These are phyloP conservation scores for Rhodotorula diobovata DNA, from an alignment of 768 basidiomycete species.

Conservation along the genomic window DNA sequence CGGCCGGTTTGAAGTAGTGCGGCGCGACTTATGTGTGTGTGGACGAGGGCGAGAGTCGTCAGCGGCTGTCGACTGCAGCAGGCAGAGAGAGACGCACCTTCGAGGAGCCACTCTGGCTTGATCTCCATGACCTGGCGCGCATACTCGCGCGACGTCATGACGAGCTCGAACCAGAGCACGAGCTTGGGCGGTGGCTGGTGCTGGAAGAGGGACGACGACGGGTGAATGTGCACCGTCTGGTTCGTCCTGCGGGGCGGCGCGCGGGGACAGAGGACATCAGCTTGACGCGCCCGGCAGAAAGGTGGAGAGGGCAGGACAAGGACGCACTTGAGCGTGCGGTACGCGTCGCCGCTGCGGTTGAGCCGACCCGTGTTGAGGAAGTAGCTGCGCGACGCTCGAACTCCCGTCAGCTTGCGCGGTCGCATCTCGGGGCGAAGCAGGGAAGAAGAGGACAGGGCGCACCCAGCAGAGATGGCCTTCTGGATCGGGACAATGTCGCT, in stretches of 20 bases:
- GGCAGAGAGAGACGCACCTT: conserved; percentile 57
- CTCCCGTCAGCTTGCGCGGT: neutral
- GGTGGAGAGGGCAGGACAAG: neutral
- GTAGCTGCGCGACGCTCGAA: conserved; percentile 4
- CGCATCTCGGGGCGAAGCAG: neutral
- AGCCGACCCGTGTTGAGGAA: conserved; percentile 64
- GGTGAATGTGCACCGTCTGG: conserved; percentile 95
- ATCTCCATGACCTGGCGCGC: conserved; percentile 98
- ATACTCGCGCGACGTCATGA: conserved; percentile 96
- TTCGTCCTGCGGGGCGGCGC: conserved; percentile 47
- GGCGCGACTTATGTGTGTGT: conserved; percentile 92
- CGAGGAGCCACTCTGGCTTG: conserved; percentile 87
- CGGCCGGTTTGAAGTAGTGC: conserved; percentile 77
- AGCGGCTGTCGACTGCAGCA: neutral
- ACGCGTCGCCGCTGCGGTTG: conserved; percentile 93
- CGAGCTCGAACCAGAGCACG: conserved; percentile 90
- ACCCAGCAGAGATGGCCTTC: conserved; percentile 82
- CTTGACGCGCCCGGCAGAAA: neutral
- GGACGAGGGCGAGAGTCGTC: neutral
- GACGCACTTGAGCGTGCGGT: conserved; percentile 70
- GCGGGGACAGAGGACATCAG: too few species aligned
- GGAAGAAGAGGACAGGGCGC: neutral
- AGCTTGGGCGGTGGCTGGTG: conserved; percentile 88
- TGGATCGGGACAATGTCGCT: conserved; percentile 90
- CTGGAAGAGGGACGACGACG: conserved; percentile 90